Conservation (phyloP, 257 asterid species). For the Solanum clarkiae region DNA sequence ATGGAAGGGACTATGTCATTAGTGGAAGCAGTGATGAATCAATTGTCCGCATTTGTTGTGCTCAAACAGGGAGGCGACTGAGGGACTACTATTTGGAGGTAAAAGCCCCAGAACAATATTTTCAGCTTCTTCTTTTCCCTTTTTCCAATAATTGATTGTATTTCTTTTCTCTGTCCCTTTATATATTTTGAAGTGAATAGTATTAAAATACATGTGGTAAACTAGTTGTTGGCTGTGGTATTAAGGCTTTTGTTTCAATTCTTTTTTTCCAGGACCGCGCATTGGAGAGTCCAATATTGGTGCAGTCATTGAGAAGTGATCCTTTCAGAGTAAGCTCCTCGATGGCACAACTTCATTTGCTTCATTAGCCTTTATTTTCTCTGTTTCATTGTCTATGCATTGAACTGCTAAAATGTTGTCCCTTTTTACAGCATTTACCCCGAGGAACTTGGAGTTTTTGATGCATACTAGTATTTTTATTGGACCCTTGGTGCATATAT, state of each 20-base stretch:
- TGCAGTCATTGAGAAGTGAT: slow-evolving; percentile 76
- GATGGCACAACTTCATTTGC: neutral
- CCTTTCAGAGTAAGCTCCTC: slow-evolving; percentile 58
- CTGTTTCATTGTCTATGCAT: neutral
- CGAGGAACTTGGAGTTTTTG: neutral
- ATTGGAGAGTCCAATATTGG: slow-evolving; percentile 35
- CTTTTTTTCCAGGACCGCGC: slow-evolving; percentile 24
- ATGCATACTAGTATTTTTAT: too few species aligned
- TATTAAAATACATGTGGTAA: neutral
- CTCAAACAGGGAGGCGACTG: slow-evolving; percentile 66
- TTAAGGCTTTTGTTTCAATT: neutral
- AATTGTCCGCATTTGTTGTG: slow-evolving; percentile 53
- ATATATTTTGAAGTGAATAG: neutral
- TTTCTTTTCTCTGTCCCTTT: neutral
- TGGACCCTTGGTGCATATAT: too few species aligned
- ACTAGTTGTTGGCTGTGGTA: neutral
- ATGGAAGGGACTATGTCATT: slow-evolving; percentile 61
- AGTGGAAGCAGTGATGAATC: slow-evolving; percentile 77
- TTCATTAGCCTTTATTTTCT: neutral
- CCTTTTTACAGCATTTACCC: neutral
- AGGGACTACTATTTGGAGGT: slow-evolving; percentile 58
- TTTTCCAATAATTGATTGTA: neutral
- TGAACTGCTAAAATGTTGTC: neutral
- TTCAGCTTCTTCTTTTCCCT: neutral
- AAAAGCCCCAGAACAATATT: neutral